Base-by-base conservation (phyloP, 2,329 filamentous ascomycete species). In the Phialophora expanda region DNA sequence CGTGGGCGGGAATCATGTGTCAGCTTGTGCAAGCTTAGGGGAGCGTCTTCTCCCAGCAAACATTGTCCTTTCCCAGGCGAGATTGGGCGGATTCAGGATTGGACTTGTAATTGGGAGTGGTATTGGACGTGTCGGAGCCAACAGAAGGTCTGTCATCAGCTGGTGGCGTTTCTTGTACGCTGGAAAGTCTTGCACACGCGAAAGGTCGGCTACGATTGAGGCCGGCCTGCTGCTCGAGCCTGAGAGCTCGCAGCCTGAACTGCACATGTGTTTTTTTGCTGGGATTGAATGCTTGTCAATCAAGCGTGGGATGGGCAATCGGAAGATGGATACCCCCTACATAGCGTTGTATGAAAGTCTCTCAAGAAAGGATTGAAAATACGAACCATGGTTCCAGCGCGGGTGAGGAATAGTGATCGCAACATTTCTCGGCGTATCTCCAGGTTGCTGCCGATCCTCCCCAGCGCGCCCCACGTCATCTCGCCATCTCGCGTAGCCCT, bases 291-390 rank as follows among this genome's bases (percentile, higher is more conserved):
- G 26, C 54, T 60, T 34, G 48, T 51, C 46, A 32, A 48, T 50
- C 46, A 56, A 44, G 38, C 26, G 41, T 34, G 56, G 56, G 58
- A 61, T 53, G 46, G 58, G 48, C 53, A 55, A 32, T 55, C 28
- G 53, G 50, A 61, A 61, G 59, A 54, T 50, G 59, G 63, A 66
- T 64, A 66, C 58, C 58, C 62, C 66, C 56, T 66, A 68, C 63
- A 65, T 66, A 68, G 56, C 60, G 62, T 60, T 63, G 53, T 62
- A 58, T 56, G 55, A 54, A 38, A 38, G 34, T 41, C 34, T 53
- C 7, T 28, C 17, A 8, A 44, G 38, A 32, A 55, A 11, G 22
- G 26, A 34, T 55, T 55, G 53, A 55, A 55, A 55, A 24, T 51
- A 51, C 48, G 22, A 26, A 26, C 14, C 48, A 51, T 3, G 1